A percentile compares a stretch with the other conserved stretches of the same genome.
Conservation (phyloP, 2,329 filamentous ascomycete species). For the Monilinia fructigena region DNA sequence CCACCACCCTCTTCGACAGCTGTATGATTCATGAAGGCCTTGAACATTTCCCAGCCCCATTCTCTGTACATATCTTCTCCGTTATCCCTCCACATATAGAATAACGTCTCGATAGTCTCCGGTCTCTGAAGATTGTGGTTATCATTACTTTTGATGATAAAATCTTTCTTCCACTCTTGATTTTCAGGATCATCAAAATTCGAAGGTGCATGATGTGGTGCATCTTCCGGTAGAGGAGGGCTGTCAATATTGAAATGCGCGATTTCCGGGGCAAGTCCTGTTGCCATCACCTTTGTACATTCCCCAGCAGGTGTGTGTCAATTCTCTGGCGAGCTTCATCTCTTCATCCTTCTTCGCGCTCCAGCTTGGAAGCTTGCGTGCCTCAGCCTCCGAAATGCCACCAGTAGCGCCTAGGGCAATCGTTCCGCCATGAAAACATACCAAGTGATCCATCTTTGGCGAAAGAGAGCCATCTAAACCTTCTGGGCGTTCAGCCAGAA, state of each 20-base stretch:
- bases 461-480: slow-evolving; percentile 66
- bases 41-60: slow-evolving; percentile 99
- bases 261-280: slow-evolving; percentile 92
- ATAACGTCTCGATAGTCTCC: slow-evolving; percentile 92
- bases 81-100: slow-evolving; percentile 99
- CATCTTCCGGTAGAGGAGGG: slow-evolving; percentile 63
- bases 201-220: slow-evolving; percentile 50
- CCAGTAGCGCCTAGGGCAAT: slow-evolving; percentile 86
- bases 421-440: slow-evolving; percentile 97
- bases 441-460: slow-evolving; percentile 97
- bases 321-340: slow-evolving; percentile 80
- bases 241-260: slow-evolving; percentile 79
- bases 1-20: slow-evolving; percentile 74
- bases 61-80: slow-evolving; percentile 81
- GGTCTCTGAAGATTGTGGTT: slow-evolving; percentile 90
- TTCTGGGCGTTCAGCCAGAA: slow-evolving; percentile 79
- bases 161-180: slow-evolving; percentile 74
- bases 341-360: slow-evolving; percentile 77
- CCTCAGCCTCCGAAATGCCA: slow-evolving; percentile 72
- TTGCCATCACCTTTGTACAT: slow-evolving; percentile 92
- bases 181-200: slow-evolving; percentile 51
- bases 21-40: slow-evolving; percentile 83
- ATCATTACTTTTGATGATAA: slow-evolving; percentile 76
- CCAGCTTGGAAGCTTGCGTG: slow-evolving; percentile 72
- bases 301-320: slow-evolving; percentile 97